phyloP scores from a whole-genome alignment of 768 basidiomycete genomes.

The Antrodiella citrinella region DNA sequence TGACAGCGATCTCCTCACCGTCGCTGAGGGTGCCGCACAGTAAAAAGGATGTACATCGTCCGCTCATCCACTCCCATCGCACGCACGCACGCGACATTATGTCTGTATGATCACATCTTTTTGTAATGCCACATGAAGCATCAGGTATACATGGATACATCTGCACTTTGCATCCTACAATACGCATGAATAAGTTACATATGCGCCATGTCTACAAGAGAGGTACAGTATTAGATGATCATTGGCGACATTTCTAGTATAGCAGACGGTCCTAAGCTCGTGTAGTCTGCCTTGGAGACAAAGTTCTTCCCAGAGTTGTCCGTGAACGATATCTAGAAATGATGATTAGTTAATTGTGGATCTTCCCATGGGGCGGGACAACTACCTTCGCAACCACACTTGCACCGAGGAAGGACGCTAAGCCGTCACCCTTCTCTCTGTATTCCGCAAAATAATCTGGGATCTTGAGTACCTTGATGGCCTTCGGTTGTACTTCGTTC shows the following conservation, averaged over 20 bases:
- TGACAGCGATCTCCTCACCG: slow-evolving; percentile 90
- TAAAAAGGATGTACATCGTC: slow-evolving; percentile 27
- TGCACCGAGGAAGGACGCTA: slow-evolving; percentile 73
- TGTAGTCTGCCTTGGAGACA: slow-evolving; percentile 76
- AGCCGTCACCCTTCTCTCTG: slow-evolving; percentile 74
- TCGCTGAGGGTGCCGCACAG: slow-evolving; percentile 66
- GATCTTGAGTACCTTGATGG: slow-evolving; percentile 52
- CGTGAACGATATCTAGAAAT: slow-evolving; percentile 37
- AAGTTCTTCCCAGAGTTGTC: slow-evolving; percentile 61
- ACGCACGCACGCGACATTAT: slow-evolving; percentile 8
- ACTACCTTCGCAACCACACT: slow-evolving; percentile 89
- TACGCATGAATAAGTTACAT: no score
- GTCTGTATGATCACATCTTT: slow-evolving; percentile 7
- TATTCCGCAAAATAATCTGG: slow-evolving; percentile 93
- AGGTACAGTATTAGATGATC: slow-evolving; percentile 38
- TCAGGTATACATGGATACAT: not conserved
- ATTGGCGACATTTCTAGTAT: slow-evolving; percentile 75
- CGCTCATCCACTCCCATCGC: slow-evolving; percentile 14
- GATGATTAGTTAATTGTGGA: no score
- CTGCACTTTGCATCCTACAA: no score
- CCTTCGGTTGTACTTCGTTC: slow-evolving; percentile 66
- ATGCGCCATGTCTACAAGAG: no score
- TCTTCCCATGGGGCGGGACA: no score
- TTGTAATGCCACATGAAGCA: slow-evolving; percentile 4
- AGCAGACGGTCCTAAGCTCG: slow-evolving; percentile 60